These are phyloP conservation scores for Olyra latifolia DNA, from an alignment of 176 grass and related monocot species.

Conservation along the genomic window DNA sequence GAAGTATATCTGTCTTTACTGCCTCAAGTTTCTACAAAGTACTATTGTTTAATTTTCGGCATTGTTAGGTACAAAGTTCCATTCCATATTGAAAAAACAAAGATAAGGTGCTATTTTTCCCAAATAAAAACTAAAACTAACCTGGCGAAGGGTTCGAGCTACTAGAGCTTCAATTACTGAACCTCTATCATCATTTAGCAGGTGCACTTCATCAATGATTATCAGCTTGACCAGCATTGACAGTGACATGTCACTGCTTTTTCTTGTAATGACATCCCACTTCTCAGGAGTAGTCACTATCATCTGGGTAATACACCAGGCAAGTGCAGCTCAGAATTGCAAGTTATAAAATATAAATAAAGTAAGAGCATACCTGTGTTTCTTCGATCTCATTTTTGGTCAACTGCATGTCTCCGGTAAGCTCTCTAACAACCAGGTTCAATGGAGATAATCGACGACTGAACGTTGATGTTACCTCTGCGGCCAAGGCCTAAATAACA, in stretches of 20 bases:
- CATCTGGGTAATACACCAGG: conserved; percentile 59
- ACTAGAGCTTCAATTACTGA: conserved; percentile 96
- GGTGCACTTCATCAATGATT: conserved; percentile 98
- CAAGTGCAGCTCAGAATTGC: conserved; percentile 27
- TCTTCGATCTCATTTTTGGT: conserved; percentile 90
- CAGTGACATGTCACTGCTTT: conserved; percentile 98
- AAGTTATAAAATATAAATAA: conserved; percentile 12
- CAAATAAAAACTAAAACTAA: conserved; percentile 27
- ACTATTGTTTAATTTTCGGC: conserved; percentile 5
- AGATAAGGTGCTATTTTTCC: not conserved
- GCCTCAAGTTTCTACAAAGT: conserved; percentile 13
- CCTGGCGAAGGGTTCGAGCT: conserved; percentile 90
- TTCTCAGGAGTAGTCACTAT: conserved; percentile 99
- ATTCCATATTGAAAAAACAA: conserved; percentile 7
- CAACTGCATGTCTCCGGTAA: conserved; percentile 97
- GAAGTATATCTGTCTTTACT: not conserved
- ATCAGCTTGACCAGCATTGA: conserved; percentile 96
- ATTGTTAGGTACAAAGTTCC: conserved; percentile 5
- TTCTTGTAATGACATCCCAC: conserved; percentile 98
- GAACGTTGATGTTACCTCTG: conserved; percentile 92
- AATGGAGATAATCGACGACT: conserved; percentile 73
- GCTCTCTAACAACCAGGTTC: conserved; percentile 82
- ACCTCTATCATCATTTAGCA: conserved; percentile 98
- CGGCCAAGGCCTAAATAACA: conserved; percentile 81
- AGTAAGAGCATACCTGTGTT: conserved; percentile 63